Evolutionary conservation across 495 filamentous ascomycete species (phyloP).

Genomic region (Tuber magnatum): DNA sequence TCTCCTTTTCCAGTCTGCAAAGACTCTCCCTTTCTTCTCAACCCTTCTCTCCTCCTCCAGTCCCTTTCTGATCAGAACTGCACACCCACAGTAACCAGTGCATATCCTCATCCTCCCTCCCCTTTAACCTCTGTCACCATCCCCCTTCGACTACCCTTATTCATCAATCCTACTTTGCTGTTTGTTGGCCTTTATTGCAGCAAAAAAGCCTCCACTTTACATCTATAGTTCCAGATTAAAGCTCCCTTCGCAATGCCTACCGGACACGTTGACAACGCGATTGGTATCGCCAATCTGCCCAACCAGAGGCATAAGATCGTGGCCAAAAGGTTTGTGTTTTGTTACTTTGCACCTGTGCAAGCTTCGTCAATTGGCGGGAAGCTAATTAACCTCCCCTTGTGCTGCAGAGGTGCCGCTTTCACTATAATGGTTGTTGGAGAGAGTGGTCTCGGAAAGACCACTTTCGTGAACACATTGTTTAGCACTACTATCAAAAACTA

Average conservation of each 20-base stretch:
- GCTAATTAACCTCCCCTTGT: conserved; percentile 15
- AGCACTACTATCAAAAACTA: conserved; percentile 99
- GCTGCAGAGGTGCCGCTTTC: conserved; percentile 73
- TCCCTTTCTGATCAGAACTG: background rate
- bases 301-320: conserved; percentile 99
- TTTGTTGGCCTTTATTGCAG: background rate
- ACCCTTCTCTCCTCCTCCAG: background rate
- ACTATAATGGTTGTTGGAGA: conserved; percentile 99
- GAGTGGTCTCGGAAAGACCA: conserved; percentile 97
- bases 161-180: background rate
- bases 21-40: background rate
- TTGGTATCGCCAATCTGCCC: conserved; percentile 99
- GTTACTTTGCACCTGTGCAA: background rate
- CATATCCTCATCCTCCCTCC: background rate
- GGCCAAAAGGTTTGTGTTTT: conserved; percentile 62
- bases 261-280: conserved; percentile 49
- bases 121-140: background rate
- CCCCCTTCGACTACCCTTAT: background rate
- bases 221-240: conserved; percentile 2
- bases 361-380: background rate
- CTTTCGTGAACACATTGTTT: conserved; percentile 99
- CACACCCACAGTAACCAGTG: background rate
- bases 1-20: background rate
- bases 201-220: background rate
- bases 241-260: conserved; percentile 29